Evolutionary conservation across 179 eudicot genomes (phyloP).

Genomic region (Carnegiea gigantea): DNA sequence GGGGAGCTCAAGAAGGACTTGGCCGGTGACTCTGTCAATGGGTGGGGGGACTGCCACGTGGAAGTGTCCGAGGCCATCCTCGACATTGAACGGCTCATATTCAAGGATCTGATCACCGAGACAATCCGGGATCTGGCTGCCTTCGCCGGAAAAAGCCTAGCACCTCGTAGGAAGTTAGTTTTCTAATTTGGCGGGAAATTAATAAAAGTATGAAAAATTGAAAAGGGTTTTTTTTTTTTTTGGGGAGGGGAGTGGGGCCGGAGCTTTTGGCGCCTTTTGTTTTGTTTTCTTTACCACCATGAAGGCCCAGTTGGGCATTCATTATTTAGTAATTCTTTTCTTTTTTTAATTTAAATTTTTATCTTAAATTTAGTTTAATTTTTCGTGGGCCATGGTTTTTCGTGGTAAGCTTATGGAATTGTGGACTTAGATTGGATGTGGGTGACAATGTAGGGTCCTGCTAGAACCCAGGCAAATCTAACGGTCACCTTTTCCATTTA

Average conservation of each 20-base stretch:
- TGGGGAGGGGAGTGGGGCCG: neutral
- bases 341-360: constrained; percentile 10
- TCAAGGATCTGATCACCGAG: constrained; percentile 72
- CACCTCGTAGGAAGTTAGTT: constrained; percentile 70
- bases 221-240: neutral
- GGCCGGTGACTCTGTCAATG: constrained; percentile 47
- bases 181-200: constrained; percentile 43
- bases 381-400: constrained; percentile 25
- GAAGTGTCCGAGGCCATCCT: constrained; percentile 68
- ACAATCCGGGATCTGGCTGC: constrained; percentile 61
- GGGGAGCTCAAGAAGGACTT: constrained; percentile 63
- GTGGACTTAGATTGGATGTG: constrained; percentile 27
- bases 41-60: constrained; percentile 58
- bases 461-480: constrained; percentile 36
- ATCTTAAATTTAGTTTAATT: neutral
- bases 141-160: constrained; percentile 32
- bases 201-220: constrained; percentile 8
- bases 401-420: constrained; percentile 28
- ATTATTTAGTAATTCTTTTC: constrained; percentile 10
- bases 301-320: constrained; percentile 14
- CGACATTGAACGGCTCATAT: constrained; percentile 71
- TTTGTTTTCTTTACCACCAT: neutral
- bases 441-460: constrained; percentile 34
- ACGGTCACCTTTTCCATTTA: constrained; percentile 24
- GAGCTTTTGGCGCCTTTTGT: constrained; percentile 38